phyloP scores from a whole-genome alignment of 441 rosid genomes.

The Gossypium laxum region DNA sequence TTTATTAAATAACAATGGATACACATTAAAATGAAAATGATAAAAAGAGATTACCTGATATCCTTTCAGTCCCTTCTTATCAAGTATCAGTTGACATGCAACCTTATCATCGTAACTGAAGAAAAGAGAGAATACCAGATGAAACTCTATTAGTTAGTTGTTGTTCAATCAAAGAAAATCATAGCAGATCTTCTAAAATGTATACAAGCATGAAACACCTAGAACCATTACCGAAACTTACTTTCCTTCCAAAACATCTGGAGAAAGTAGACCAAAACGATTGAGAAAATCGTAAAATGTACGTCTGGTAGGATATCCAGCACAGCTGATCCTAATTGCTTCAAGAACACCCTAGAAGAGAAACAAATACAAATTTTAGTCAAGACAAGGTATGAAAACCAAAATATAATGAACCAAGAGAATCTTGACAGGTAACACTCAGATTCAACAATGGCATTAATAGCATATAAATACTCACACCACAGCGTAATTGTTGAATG shows the following conservation, averaged over 20 bases:
- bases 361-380: not conserved
- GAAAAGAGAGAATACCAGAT: constrained; percentile 16
- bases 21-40: not conserved
- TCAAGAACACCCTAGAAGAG: constrained; percentile 83
- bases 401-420: not conserved
- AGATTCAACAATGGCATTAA: constrained; percentile 6
- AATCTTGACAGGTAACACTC: not conserved
- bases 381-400: not conserved
- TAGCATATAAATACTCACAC: constrained; percentile 59
- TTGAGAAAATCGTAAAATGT: constrained; percentile 94
- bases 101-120: constrained; percentile 86
- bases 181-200: constrained; percentile 2
- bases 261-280: constrained; percentile 97
- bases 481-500: constrained; percentile 96
- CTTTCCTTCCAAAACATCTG: constrained; percentile 95
- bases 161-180: not conserved
- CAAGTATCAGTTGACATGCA: constrained; percentile 89
- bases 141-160: not conserved
- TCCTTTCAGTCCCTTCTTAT: constrained; percentile 81
- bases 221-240: constrained; percentile 31
- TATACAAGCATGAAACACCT: not conserved
- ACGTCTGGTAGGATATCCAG: constrained; percentile 97
- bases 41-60: constrained; percentile 61
- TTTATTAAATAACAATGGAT: constrained; percentile 5
- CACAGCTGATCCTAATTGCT: constrained; percentile 99